A percentile compares a stretch with the other conserved stretches of the same genome.
Evolutionary conservation across 2,329 filamentous ascomycete species (phyloP).

Genomic region (Fusarium sarcochroum): DNA sequence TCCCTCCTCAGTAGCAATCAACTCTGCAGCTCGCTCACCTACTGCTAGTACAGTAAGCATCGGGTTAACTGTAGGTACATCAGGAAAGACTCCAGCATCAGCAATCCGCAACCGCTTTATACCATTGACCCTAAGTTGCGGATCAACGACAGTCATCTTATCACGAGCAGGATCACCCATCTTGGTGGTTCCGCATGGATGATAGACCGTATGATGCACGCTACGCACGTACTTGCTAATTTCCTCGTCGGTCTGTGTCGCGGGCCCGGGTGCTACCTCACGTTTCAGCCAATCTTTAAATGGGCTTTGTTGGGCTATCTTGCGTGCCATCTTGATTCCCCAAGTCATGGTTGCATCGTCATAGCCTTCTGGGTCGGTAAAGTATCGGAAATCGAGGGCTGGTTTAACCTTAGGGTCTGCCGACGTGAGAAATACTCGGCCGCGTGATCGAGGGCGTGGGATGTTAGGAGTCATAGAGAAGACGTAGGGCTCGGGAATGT

Average conservation of each 20-base stretch:
- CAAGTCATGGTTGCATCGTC: slow-evolving; percentile 85
- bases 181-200: slow-evolving; percentile 89
- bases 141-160: slow-evolving; percentile 83
- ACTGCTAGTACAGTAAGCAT: slow-evolving; percentile 91
- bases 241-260: slow-evolving; percentile 81
- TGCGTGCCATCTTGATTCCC: slow-evolving; percentile 82
- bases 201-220: slow-evolving; percentile 90
- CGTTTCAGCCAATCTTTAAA: slow-evolving; percentile 88
- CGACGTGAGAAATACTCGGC: slow-evolving; percentile 82
- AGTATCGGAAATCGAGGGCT: slow-evolving; percentile 89
- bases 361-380: slow-evolving; percentile 88
- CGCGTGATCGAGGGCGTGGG: slow-evolving; percentile 83
- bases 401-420: slow-evolving; percentile 83
- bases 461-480: slow-evolving; percentile 97
- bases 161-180: slow-evolving; percentile 84
- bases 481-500: slow-evolving; percentile 74
- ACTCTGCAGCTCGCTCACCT: slow-evolving; percentile 86
- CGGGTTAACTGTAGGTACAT: slow-evolving; percentile 88
- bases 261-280: slow-evolving; percentile 83
- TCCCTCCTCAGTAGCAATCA: slow-evolving; percentile 79
- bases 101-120: slow-evolving; percentile 83
- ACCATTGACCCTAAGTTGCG: slow-evolving; percentile 78
- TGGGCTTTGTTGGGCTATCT: slow-evolving; percentile 80
- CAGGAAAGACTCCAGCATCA: slow-evolving; percentile 89
- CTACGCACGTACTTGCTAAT: slow-evolving; percentile 85